Base-by-base conservation (phyloP, 768 basidiomycete genomes). In the Cystobasidium tubakii region DNA sequence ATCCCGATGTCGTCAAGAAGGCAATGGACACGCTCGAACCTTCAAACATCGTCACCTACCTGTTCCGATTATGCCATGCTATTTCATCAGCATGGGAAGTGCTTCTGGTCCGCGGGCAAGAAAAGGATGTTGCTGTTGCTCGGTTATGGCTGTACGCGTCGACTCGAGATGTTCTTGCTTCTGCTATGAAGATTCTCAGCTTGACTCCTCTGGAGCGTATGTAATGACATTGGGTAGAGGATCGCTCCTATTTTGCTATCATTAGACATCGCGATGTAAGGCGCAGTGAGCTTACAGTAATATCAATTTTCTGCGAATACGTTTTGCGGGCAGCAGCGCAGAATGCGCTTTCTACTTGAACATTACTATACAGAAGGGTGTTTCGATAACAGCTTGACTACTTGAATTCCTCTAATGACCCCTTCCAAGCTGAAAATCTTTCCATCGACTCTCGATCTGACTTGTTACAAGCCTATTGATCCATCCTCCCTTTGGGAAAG, bases 71-170 rank as follows among this genome's bases (percentile, higher is more conserved):
- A 39, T 87, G 88, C 54, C 95, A 96, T 78, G 60, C 89, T 6
- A 92, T 97, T 78, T 90, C 88, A 75, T 89, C 88, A 73, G 92
- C 94, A 43, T 97, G 92, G 93, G 93, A 96, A 82, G 86, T 85
- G 1, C 86, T 96, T 9, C 85, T 90, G 62, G 93, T 97, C 50
- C 89, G 90, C 78, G 89, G 91, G 1, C 90, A 92, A 81, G 81
- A 83, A 76, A 78, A 81, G 76, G 90, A 94, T 74, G 89, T 88
- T 79, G 93, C 92, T 0, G 82, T 85, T 75, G 95, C 94, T 13
- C 85, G 91, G 79, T 83, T 98, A 84, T 95, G 88, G 86, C 80
- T 98, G 81, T 99, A 91, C 81, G 83, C 92, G 76, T 87, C 86
- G 79, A 91, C 94, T 57, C 85, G 90, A 82, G 90, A 95, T 79